Percentiles rank a stretch among this genome's conserved stretches.
phyloP scores from a whole-genome alignment of 768 basidiomycete genomes.

The Russula virescens region DNA sequence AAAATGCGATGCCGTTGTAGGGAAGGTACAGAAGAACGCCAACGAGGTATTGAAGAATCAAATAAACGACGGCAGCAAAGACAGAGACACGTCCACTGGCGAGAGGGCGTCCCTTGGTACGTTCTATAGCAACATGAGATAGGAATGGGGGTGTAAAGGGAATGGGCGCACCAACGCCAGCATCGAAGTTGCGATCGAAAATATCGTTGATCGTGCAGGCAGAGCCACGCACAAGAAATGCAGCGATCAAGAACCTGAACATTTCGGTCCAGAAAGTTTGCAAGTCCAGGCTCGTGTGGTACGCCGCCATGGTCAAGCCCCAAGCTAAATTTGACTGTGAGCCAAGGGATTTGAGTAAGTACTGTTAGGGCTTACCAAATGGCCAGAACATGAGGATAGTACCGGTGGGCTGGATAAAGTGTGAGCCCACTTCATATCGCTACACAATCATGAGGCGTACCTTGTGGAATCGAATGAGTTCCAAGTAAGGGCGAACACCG shows the following conservation, averaged over 20 bases:
- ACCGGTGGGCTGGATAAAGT: constrained; percentile 13
- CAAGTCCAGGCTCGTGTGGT: constrained; percentile 13
- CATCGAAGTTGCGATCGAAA: constrained; percentile 30
- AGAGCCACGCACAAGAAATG: constrained; percentile 24
- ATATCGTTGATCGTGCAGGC: constrained; percentile 29
- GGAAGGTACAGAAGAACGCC: constrained; percentile 20
- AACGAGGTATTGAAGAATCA: constrained; percentile 22
- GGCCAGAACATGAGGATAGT: constrained; percentile 22
- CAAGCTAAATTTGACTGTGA: constrained; percentile 18
- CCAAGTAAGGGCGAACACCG: constrained; percentile 22
- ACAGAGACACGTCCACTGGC: constrained; percentile 25
- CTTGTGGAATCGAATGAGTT: constrained; percentile 24
- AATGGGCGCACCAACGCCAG: constrained; percentile 31
- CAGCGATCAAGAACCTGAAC: constrained; percentile 12
- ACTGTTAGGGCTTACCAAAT: neutral
- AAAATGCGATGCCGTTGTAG: constrained; percentile 21
- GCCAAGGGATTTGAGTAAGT: neutral
- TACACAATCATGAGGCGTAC: neutral
- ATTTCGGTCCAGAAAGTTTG: constrained; percentile 14
- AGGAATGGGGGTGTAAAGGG: neutral
- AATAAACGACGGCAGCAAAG: constrained; percentile 23
- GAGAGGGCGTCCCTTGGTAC: constrained; percentile 20
- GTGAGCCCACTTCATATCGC: neutral
- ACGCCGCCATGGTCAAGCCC: constrained; percentile 25
- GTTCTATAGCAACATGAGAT: constrained; percentile 3